Percentiles rank a stretch among this genome's conserved stretches.
phyloP scores from a whole-genome alignment of 179 eudicot species.

The Sideroxylon spinosum region DNA sequence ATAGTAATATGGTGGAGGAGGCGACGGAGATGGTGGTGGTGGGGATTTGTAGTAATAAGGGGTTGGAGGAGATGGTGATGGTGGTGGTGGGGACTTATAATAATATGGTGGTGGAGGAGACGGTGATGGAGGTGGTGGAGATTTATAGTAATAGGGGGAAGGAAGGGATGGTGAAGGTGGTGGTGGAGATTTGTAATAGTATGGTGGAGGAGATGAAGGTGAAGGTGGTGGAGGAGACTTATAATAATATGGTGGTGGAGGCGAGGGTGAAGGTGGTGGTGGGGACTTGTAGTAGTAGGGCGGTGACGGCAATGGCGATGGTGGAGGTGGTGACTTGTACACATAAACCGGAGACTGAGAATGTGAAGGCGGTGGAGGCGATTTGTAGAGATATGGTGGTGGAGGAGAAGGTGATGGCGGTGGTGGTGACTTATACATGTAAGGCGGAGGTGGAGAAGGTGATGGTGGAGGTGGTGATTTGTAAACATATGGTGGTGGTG shows the following conservation, averaged over 20 bases:
- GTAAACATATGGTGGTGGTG: slow-evolving; percentile 30
- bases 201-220: not conserved
- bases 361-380: slow-evolving; percentile 5
- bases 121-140: not conserved
- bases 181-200: not conserved
- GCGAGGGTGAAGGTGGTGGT: not conserved
- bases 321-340: slow-evolving; percentile 25
- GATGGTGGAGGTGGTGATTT: slow-evolving; percentile 40
- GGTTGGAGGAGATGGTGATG: not conserved
- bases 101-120: not conserved
- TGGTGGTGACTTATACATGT: not conserved
- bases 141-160: not conserved
- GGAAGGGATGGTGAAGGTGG: not conserved
- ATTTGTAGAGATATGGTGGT: not conserved
- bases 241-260: not conserved
- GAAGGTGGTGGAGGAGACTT: slow-evolving; percentile 24
- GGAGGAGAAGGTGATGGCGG: not conserved
- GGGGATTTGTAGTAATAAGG: slow-evolving; percentile 4
- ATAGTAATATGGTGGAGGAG: not conserved
- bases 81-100: slow-evolving; percentile 4
- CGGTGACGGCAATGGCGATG: not conserved
- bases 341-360: not conserved
- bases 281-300: not conserved
- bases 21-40: not conserved
- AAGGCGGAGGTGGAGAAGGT: slow-evolving; percentile 30